phyloP scores from a whole-genome alignment of 768 basidiomycete species.

The Tulasnella sp. region DNA sequence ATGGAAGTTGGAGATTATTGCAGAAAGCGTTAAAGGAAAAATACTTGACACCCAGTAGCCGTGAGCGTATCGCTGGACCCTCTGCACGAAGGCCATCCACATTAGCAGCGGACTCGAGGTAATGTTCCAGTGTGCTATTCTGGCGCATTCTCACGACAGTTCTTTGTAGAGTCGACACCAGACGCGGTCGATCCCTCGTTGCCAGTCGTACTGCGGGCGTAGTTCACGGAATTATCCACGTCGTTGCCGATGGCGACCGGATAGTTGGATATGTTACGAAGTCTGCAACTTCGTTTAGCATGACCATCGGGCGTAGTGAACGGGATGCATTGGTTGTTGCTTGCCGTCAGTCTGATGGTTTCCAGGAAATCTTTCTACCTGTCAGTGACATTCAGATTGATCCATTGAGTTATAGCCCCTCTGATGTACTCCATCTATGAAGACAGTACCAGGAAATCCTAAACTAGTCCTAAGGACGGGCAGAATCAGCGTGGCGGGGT shows the following conservation, averaged over 20 bases:
- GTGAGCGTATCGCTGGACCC: background rate
- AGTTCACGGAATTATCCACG: background rate
- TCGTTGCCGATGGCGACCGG: background rate
- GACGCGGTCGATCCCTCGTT: background rate
- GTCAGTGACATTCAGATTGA: background rate
- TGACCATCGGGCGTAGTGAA: background rate
- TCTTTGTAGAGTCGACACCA: background rate
- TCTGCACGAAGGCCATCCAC: background rate
- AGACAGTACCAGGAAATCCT: background rate
- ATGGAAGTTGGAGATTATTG: background rate
- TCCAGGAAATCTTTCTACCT: background rate
- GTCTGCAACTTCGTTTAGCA: background rate
- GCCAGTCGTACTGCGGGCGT: background rate
- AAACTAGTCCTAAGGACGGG: background rate
- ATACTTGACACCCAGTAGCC: background rate
- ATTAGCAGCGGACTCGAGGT: background rate
- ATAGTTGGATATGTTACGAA: background rate
- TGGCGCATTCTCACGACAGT: background rate
- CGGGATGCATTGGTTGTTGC: background rate
- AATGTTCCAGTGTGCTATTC: background rate
- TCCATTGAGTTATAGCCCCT: background rate
- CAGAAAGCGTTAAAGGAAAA: background rate
- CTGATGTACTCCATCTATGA: background rate
- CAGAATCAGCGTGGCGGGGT: background rate
- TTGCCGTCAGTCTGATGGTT: background rate